Evolutionary conservation across 176 grass and related monocot species (phyloP).

Genomic region (Elymus sibiricus): DNA sequence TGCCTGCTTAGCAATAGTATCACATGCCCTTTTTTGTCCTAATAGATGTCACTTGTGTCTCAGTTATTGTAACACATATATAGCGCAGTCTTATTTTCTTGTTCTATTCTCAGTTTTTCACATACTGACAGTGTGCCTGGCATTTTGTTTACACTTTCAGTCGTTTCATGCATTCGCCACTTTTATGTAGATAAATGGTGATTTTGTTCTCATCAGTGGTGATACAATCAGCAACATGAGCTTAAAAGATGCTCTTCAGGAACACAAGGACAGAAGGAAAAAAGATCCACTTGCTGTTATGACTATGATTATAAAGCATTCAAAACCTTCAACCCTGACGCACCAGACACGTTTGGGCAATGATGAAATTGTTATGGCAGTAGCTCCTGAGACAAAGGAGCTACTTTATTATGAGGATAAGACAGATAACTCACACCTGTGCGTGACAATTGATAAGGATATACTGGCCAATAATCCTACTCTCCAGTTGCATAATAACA

Average conservation of each 20-base stretch:
- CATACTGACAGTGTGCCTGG: neutral
- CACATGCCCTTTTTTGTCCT: neutral
- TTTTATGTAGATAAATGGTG: slow-evolving; percentile 76
- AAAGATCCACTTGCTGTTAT: slow-evolving; percentile 88
- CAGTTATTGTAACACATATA: neutral
- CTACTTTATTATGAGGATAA: slow-evolving; percentile 85
- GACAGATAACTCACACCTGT: slow-evolving; percentile 40
- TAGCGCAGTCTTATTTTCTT: neutral
- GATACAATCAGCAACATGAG: slow-evolving; percentile 95
- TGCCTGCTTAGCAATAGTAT: neutral
- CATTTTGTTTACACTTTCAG: slow-evolving; percentile 5
- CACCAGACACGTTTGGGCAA: slow-evolving; percentile 78
- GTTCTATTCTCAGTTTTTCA: neutral
- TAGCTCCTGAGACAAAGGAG: slow-evolving; percentile 85
- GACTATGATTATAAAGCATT: slow-evolving; percentile 91
- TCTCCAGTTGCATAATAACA: slow-evolving; percentile 71
- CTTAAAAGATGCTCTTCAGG: slow-evolving; percentile 67
- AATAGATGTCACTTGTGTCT: neutral
- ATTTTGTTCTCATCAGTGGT: slow-evolving; percentile 95
- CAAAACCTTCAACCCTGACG: slow-evolving; percentile 65
- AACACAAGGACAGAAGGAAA: slow-evolving; percentile 91
- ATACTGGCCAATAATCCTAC: slow-evolving; percentile 70
- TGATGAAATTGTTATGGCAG: slow-evolving; percentile 78
- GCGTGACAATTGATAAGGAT: slow-evolving; percentile 76
- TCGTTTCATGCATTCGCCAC: slow-evolving; percentile 10